Conservation (phyloP, 2,329 filamentous ascomycete genomes). For the Colletotrichum sidae region DNA sequence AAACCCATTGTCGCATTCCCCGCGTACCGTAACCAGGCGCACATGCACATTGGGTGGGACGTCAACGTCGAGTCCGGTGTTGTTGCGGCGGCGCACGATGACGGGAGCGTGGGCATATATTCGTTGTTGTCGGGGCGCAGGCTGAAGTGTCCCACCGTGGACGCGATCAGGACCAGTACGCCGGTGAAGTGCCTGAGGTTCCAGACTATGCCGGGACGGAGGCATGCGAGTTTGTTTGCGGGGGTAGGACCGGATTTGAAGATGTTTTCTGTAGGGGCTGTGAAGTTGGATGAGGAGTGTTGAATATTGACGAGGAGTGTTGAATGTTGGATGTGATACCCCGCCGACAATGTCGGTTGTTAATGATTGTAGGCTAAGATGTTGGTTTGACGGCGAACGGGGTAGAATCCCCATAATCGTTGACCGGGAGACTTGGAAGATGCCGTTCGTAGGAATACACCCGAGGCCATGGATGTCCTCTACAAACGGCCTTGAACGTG, state of each 20-base stretch:
- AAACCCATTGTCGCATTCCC: conserved; percentile 60
- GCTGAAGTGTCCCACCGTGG: conserved; percentile 46
- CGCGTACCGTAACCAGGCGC: conserved; percentile 61
- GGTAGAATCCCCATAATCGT: too few relatives aligned
- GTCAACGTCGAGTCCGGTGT: conserved; percentile 58
- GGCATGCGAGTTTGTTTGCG: conserved; percentile 59
- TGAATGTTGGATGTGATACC: not conserved
- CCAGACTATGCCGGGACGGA: conserved; percentile 56
- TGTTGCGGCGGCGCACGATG: conserved; percentile 66
- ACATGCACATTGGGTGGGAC: conserved; percentile 64
- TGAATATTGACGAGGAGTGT: conserved; percentile 47
- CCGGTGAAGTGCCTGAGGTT: conserved; percentile 60
- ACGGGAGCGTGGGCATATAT: conserved; percentile 61
- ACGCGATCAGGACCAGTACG: conserved; percentile 38
- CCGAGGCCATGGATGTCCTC: too few relatives aligned
- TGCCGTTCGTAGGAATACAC: too few relatives aligned
- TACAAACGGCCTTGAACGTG: too few relatives aligned
- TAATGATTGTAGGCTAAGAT: too few relatives aligned
- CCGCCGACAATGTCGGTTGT: too few relatives aligned
- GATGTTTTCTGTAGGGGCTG: conserved; percentile 58
- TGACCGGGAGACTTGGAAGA: too few relatives aligned
- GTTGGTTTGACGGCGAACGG: too few relatives aligned
- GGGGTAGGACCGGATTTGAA: conserved; percentile 51
- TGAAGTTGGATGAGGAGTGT: conserved; percentile 48
- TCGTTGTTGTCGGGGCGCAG: conserved; percentile 59